Evolutionary conservation across 2,329 filamentous ascomycete species (phyloP).

Genomic region (Fonsecaea multimorphosa): DNA sequence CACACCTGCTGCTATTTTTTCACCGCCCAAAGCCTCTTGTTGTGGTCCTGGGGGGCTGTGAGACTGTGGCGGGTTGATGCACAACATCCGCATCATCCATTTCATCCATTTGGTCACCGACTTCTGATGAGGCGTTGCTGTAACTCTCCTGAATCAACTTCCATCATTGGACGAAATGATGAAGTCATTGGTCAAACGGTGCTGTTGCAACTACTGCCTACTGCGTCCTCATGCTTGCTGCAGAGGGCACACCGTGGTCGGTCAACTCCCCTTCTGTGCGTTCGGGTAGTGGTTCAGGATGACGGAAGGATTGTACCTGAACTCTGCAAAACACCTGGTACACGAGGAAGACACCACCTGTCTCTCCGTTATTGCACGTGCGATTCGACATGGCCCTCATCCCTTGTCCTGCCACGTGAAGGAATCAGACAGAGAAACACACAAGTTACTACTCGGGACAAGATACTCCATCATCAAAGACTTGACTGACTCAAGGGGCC

Average conservation of each 20-base stretch:
- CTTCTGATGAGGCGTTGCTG: constrained; percentile 16
- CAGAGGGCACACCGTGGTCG: not conserved
- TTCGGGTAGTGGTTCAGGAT: not conserved
- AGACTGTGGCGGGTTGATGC: constrained; percentile 12
- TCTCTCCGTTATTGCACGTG: not conserved
- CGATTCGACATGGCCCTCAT: not conserved
- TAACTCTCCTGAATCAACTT: constrained; percentile 12
- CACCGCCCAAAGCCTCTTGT: constrained; percentile 21
- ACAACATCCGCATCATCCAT: constrained; percentile 12
- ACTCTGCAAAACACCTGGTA: not conserved
- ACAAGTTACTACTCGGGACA: not conserved
- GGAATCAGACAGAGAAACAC: not conserved
- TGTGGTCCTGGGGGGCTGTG: constrained; percentile 13
- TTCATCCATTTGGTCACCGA: constrained; percentile 13
- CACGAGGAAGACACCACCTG: not conserved
- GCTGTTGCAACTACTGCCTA: not conserved
- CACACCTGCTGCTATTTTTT: constrained; percentile 29
- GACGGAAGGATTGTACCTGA: not conserved
- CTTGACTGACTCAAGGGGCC: not conserved
- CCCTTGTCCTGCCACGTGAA: not conserved
- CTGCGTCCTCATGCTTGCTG: not conserved
- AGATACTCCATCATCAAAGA: not conserved
- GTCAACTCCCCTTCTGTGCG: not conserved
- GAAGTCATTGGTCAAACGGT: constrained; percentile 10
- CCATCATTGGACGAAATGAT: constrained; percentile 11